Conservation (phyloP, 352 stramenopile species). For the Pythium dissotocum region DNA sequence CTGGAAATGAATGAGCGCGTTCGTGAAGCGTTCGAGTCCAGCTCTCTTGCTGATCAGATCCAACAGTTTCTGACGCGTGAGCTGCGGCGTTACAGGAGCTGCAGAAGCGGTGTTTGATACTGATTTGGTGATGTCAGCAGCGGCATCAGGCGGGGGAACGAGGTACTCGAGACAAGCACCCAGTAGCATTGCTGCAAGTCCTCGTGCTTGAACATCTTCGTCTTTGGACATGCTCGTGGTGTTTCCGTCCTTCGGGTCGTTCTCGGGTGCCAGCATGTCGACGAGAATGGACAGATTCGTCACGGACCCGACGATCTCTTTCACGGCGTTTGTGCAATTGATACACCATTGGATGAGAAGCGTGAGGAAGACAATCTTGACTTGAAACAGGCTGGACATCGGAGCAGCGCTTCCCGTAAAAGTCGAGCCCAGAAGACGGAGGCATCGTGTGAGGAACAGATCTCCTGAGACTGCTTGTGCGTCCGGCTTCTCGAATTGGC, state of each 20-base stretch:
- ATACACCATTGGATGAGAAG: conserved; percentile 64
- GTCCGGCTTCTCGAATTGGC: conserved; percentile 42
- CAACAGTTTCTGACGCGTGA: conserved; percentile 64
- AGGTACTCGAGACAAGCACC: conserved; percentile 63
- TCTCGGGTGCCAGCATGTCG: conserved; percentile 14
- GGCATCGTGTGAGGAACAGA: conserved; percentile 62
- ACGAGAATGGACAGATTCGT: conserved; percentile 61
- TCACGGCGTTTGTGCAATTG: conserved; percentile 56
- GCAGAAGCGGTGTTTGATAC: background rate
- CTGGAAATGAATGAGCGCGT: conserved; percentile 66
- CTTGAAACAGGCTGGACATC: conserved; percentile 43
- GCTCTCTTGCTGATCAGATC: conserved; percentile 67
- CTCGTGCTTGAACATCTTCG: conserved; percentile 38
- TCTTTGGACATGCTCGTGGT: conserved; percentile 6
- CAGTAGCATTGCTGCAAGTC: conserved; percentile 52
- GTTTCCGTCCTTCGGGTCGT: background rate
- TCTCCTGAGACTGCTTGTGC: conserved; percentile 53
- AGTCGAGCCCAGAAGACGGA: conserved; percentile 36
- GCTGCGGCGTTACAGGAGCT: background rate
- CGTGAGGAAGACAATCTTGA: conserved; percentile 49
- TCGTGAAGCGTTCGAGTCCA: conserved; percentile 66
- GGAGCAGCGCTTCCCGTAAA: conserved; percentile 10
- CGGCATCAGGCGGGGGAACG: conserved; percentile 9
- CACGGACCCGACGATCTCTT: conserved; percentile 57
- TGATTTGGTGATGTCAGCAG: background rate